Evolutionary conservation across 2,329 filamentous ascomycete species (phyloP).

Genomic region (Microascus cirrosus): DNA sequence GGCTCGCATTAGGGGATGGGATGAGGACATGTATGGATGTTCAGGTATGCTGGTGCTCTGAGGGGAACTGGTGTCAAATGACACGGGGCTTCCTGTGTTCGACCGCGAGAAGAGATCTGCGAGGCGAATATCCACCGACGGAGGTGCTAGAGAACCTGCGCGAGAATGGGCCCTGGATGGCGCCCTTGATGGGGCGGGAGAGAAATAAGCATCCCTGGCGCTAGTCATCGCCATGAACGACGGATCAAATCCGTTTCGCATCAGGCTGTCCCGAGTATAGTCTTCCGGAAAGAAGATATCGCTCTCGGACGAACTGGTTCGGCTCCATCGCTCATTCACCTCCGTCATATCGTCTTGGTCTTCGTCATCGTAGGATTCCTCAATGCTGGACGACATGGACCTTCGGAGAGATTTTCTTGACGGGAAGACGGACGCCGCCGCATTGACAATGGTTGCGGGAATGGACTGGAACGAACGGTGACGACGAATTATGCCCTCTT

Average conservation of each 20-base stretch:
- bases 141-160: neutral
- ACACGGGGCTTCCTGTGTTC: conserved; percentile 2
- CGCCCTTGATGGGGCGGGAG: neutral
- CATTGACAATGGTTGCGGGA: conserved; percentile 7
- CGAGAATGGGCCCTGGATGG: neutral
- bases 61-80: conserved; percentile 5
- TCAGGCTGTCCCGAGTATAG: conserved; percentile 3
- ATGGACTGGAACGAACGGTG: conserved; percentile 8
- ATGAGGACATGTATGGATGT: conserved; percentile 11
- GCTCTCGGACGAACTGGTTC: neutral
- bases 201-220: conserved; percentile 4
- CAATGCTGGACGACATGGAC: neutral
- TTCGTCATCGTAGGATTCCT: neutral
- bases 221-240: conserved; percentile 4
- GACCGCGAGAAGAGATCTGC: neutral
- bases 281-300: neutral
- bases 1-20: conserved; percentile 31
- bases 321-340: conserved; percentile 1
- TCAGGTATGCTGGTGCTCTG: conserved; percentile 3
- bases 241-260: conserved; percentile 3
- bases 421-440: conserved; percentile 8
- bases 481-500: neutral
- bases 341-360: neutral
- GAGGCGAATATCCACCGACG: neutral
- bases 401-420: neutral